These are phyloP conservation scores for Lyophyllum semitale DNA, from an alignment of 768 basidiomycete species.

Conservation along the genomic window DNA sequence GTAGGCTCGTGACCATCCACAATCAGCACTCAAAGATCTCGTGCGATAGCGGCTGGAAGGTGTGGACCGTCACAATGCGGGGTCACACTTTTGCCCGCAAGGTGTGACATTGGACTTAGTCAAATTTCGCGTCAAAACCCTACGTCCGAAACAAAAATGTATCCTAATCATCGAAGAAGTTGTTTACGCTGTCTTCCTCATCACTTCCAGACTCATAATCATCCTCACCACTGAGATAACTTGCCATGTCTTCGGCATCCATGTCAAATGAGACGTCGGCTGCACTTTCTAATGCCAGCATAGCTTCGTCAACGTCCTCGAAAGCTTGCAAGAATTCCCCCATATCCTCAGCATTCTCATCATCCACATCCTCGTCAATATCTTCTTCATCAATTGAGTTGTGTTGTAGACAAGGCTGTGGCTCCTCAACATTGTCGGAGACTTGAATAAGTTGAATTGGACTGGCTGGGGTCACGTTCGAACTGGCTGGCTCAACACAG, in stretches of 20 bases:
- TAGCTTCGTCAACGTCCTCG: neutral
- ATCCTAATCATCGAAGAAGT: neutral
- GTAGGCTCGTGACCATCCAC: slow-evolving; percentile 5
- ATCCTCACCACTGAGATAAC: neutral
- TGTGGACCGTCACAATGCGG: neutral
- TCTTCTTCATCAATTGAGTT: slow-evolving; percentile 15
- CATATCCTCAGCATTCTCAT: slow-evolving; percentile 3
- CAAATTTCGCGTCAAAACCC: slow-evolving; percentile 3
- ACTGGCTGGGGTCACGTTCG: no score
- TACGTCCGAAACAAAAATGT: neutral
- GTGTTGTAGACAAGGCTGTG: neutral
- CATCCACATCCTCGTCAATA: slow-evolving; percentile 3
- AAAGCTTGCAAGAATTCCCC: neutral
- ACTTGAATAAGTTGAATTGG: neutral
- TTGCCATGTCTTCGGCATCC: neutral
- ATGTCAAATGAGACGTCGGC: neutral
- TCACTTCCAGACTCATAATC: neutral
- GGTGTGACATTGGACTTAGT: slow-evolving; percentile 20
- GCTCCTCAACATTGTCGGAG: no score
- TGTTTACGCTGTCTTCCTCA: neutral
- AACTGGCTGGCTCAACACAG: no score
- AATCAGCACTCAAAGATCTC: neutral
- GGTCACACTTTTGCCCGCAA: slow-evolving; percentile 14
- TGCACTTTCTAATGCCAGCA: neutral
- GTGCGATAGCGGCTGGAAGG: slow-evolving; percentile 2